Conservation (phyloP, 1,284 basidiomycete genomes). For the Cryptococcus amylolentus region DNA sequence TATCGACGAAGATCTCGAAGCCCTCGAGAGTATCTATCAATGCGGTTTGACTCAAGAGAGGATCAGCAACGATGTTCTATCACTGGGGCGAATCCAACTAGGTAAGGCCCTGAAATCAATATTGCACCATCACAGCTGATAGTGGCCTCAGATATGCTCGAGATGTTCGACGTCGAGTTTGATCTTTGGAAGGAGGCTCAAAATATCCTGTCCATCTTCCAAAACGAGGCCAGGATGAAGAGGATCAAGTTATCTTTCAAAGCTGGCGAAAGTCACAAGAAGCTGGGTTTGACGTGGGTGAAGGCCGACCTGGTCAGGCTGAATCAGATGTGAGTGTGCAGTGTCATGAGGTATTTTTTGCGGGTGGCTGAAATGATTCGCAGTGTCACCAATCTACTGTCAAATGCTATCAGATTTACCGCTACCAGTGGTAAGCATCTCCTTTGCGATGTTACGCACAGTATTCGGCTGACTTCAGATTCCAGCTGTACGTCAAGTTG, state of each 20-base stretch:
- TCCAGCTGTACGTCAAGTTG: constrained; percentile 28
- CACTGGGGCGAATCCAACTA: constrained; percentile 51
- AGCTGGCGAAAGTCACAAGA: constrained; percentile 26
- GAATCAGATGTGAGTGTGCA: constrained; percentile 35
- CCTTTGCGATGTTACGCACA: not conserved
- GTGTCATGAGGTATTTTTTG: not conserved
- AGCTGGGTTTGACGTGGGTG: constrained; percentile 23
- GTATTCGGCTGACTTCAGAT: constrained; percentile 1
- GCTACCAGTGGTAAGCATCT: constrained; percentile 24
- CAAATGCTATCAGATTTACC: constrained; percentile 45
- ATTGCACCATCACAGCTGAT: not conserved
- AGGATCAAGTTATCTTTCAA: constrained; percentile 32
- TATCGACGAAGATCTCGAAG: constrained; percentile 49
- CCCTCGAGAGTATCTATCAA: constrained; percentile 45
- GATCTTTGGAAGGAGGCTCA: constrained; percentile 40
- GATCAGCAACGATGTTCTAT: constrained; percentile 52
- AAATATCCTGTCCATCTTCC: constrained; percentile 47
- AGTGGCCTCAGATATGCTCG: constrained; percentile 29
- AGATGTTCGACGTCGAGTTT: constrained; percentile 45
- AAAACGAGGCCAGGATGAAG: constrained; percentile 49
- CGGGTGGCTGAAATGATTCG: not conserved
- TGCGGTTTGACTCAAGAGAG: constrained; percentile 50
- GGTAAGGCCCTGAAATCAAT: constrained; percentile 13
- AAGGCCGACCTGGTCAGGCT: constrained; percentile 44
- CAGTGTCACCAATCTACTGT: constrained; percentile 42